A percentile compares a stretch with the other conserved stretches of the same genome.
phyloP scores from a whole-genome alignment of 2,329 filamentous ascomycete genomes.

The Verticillium tricorpus region DNA sequence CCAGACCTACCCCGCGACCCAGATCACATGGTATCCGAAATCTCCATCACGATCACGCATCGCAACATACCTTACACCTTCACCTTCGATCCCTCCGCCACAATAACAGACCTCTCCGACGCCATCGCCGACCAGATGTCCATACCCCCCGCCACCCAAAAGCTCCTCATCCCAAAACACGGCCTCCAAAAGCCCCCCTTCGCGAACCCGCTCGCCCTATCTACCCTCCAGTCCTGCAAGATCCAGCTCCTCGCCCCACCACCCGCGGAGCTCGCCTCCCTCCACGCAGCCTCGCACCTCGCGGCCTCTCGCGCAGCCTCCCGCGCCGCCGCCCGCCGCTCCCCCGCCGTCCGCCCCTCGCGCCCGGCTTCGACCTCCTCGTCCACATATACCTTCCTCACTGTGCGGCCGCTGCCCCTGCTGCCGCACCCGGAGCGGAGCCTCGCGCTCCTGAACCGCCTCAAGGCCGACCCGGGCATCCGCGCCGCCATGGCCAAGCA shows the following conservation, averaged over 20 bases:
- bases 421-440: conserved; percentile 73
- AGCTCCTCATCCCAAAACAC: conserved; percentile 61
- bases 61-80: conserved; percentile 41
- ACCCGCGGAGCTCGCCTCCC: conserved; percentile 51
- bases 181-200: conserved; percentile 62
- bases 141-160: conserved; percentile 61
- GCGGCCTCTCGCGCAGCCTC: conserved; percentile 43
- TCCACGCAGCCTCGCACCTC: conserved; percentile 43
- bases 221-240: conserved; percentile 49
- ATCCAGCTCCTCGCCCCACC: conserved; percentile 63
- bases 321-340: conserved; percentile 25
- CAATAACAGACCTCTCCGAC: conserved; percentile 54
- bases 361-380: conserved; percentile 34
- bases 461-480: conserved; percentile 82
- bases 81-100: conserved; percentile 38
- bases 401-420: conserved; percentile 68
- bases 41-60: conserved; percentile 42
- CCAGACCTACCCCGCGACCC: not conserved
- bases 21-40: conserved; percentile 14
- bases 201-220: conserved; percentile 51
- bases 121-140: conserved; percentile 51
- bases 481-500: conserved; percentile 78
- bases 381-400: conserved; percentile 76
- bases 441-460: conserved; percentile 65
- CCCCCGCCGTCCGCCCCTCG: conserved; percentile 19